Evolutionary conservation across 331 rosid genomes (phyloP).

Genomic region (Pyracantha coccinea): DNA sequence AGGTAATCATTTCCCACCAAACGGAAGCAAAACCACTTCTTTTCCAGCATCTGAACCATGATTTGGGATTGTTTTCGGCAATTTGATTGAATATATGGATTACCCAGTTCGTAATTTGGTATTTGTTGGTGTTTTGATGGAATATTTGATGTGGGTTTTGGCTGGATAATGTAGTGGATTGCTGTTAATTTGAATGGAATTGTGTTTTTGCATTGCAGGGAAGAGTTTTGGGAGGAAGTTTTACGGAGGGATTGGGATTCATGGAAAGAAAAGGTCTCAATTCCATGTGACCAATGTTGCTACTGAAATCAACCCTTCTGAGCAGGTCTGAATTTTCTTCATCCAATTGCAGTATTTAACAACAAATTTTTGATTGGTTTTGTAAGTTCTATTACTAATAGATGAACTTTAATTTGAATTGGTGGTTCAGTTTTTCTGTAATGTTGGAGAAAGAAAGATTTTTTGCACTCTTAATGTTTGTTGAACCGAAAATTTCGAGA

Average conservation of each 20-base stretch:
- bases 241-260: slow-evolving; percentile 50
- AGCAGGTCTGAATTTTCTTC: slow-evolving; percentile 39
- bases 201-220: slow-evolving; percentile 36
- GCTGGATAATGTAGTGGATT: not conserved
- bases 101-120: slow-evolving; percentile 14
- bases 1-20: slow-evolving; percentile 33
- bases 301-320: slow-evolving; percentile 67
- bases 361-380: not conserved
- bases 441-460: not conserved
- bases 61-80: not conserved
- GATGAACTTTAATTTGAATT: not conserved
- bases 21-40: not conserved
- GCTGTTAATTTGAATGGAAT: not conserved
- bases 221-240: slow-evolving; percentile 38
- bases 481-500: not conserved
- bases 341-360: not conserved
- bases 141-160: slow-evolving; percentile 4
- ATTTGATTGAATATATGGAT: not conserved
- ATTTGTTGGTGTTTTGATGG: not conserved
- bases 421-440: not conserved
- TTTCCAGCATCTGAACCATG: not conserved
- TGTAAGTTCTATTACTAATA: not conserved
- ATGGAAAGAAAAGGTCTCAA: slow-evolving; percentile 50
- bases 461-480: slow-evolving; percentile 10
- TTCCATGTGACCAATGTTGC: slow-evolving; percentile 61